phyloP scores from a whole-genome alignment of 2,329 filamentous ascomycete species.

The Ceratocystis albifundus region DNA sequence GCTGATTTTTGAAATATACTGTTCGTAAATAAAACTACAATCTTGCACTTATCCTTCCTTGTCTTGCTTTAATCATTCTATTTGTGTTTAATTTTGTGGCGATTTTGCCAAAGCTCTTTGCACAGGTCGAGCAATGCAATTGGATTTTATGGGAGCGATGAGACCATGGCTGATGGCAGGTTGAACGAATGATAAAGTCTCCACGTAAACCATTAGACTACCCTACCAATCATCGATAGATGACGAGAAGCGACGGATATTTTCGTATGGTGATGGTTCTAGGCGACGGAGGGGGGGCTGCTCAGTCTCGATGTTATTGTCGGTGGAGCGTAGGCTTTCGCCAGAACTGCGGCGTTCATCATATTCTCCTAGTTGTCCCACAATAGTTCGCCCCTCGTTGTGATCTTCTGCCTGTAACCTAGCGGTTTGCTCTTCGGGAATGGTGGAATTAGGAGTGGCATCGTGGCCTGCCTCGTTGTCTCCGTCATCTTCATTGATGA shows the following conservation, averaged over 20 bases:
- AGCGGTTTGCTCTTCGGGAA: background rate
- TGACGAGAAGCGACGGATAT: background rate
- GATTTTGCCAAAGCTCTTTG: background rate
- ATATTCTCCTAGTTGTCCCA: background rate
- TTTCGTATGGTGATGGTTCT: background rate
- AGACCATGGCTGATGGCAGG: too few species aligned
- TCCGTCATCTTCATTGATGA: background rate
- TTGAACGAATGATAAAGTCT: too few species aligned
- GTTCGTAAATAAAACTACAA: background rate
- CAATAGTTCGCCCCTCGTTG: background rate
- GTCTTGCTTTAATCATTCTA: background rate
- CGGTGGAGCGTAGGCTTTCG: background rate
- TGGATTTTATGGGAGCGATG: too few species aligned
- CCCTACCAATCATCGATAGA: background rate
- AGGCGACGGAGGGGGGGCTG: background rate
- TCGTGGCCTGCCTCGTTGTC: background rate
- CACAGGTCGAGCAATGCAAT: too few species aligned
- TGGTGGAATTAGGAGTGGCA: background rate
- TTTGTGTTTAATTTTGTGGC: background rate
- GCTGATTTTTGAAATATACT: constrained; percentile 8
- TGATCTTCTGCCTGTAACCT: background rate
- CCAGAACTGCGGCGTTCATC: background rate
- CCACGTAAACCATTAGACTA: background rate
- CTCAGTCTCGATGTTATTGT: background rate
- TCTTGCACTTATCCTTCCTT: background rate